A percentile compares a stretch with the other conserved stretches of the same genome.
phyloP scores from a whole-genome alignment of 2,329 filamentous ascomycete genomes.

The Colletotrichum sp. region DNA sequence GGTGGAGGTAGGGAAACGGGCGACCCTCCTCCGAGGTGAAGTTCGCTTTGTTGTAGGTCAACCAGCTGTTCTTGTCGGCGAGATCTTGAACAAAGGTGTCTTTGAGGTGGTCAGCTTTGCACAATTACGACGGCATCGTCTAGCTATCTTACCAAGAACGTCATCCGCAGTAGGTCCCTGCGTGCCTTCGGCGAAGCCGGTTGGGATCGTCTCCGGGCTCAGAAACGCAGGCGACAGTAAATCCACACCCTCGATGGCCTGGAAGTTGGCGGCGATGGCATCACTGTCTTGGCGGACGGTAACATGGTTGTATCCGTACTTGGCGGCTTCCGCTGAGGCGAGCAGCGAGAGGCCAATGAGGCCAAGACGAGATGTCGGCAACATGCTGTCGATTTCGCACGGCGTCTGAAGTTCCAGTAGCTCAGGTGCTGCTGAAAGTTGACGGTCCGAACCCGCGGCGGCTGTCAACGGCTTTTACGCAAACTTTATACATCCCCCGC shows the following conservation, averaged over 20 bases:
- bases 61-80: constrained; percentile 27
- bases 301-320: constrained; percentile 22
- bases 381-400: neutral
- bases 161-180: constrained; percentile 30
- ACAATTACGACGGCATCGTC: accelerated
- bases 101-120: neutral
- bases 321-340: constrained; percentile 2
- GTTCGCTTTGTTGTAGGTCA: constrained; percentile 26
- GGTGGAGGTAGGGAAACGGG: constrained; percentile 25
- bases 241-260: constrained; percentile 21
- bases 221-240: constrained; percentile 31
- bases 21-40: constrained; percentile 29
- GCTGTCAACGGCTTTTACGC: neutral
- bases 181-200: constrained; percentile 30
- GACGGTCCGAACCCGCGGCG: neutral
- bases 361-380: neutral
- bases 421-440: neutral
- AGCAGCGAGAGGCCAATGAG: constrained; percentile 16
- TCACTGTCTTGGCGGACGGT: constrained; percentile 16
- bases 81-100: constrained; percentile 26
- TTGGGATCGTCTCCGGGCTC: constrained; percentile 25
- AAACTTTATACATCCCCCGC: neutral
- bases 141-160: neutral
- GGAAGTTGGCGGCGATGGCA: constrained; percentile 12
- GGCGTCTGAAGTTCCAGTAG: neutral